Evolutionary conservation across 345 rosid genomes (phyloP).

Genomic region (Lepidium aucheri): DNA sequence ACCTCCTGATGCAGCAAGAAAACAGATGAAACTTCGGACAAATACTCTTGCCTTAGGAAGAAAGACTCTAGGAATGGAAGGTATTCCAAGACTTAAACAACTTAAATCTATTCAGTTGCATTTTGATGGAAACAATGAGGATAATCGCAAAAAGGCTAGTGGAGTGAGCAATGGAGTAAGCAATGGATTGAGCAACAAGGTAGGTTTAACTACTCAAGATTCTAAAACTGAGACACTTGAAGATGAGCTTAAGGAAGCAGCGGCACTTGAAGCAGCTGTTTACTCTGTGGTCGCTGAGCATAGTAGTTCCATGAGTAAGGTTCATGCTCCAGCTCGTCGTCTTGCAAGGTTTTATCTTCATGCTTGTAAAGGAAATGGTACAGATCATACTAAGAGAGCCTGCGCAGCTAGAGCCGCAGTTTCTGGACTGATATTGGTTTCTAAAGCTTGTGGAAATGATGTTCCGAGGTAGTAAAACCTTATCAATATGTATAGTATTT

Average conservation of each 20-base stretch:
- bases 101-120: slow-evolving; percentile 51
- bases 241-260: slow-evolving; percentile 91
- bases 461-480: slow-evolving; percentile 57
- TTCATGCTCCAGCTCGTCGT: slow-evolving; percentile 88
- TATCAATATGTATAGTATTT: neutral
- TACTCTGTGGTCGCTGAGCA: slow-evolving; percentile 91
- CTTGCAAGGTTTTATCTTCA: slow-evolving; percentile 82
- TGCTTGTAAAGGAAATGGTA: slow-evolving; percentile 42
- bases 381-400: slow-evolving; percentile 42
- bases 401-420: slow-evolving; percentile 65
- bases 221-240: slow-evolving; percentile 52
- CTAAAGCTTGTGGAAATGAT: slow-evolving; percentile 93
- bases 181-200: neutral
- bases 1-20: slow-evolving; percentile 36
- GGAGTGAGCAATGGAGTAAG: neutral
- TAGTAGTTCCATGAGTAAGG: slow-evolving; percentile 73
- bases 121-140: slow-evolving; percentile 30
- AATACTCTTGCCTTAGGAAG: slow-evolving; percentile 41
- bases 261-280: slow-evolving; percentile 75
- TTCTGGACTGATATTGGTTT: slow-evolving; percentile 80
- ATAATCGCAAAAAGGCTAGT: slow-evolving; percentile 16
- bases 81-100: slow-evolving; percentile 43
- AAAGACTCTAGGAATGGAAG: slow-evolving; percentile 39
- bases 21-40: slow-evolving; percentile 49
- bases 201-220: slow-evolving; percentile 29